Evolutionary conservation across 495 filamentous ascomycete species (phyloP).

Genomic region (Penicillium cataractarum): DNA sequence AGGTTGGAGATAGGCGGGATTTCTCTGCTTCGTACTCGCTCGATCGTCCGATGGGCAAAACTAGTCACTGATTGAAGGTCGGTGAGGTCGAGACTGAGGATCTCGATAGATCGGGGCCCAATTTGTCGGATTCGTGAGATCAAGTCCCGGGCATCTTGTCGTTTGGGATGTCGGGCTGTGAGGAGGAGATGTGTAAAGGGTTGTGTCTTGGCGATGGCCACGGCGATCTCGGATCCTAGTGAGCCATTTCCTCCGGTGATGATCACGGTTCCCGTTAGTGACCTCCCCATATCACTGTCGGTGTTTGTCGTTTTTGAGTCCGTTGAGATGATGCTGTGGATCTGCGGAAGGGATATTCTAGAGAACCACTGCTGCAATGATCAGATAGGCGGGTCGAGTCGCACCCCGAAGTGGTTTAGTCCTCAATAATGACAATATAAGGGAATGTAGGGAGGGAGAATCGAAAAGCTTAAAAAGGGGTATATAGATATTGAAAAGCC

Average conservation of each 20-base stretch:
- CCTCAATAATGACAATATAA: neutral
- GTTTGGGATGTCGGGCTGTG: conserved; percentile 38
- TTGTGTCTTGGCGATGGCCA: conserved; percentile 44
- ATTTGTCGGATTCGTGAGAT: conserved; percentile 38
- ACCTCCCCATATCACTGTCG: conserved; percentile 36
- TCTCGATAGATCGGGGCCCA: conserved; percentile 45
- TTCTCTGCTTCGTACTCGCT: conserved; percentile 40
- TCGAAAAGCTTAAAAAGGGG: neutral
- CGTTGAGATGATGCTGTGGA: neutral
- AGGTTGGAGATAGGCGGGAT: conserved; percentile 43
- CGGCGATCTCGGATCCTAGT: conserved; percentile 44
- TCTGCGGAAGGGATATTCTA: neutral
- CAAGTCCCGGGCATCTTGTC: conserved; percentile 36
- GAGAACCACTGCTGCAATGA: neutral
- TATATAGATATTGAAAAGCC: neutral
- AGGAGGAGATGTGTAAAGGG: conserved; percentile 44
- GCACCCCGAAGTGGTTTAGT: neutral
- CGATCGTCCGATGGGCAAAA: conserved; percentile 40
- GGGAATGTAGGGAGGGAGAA: neutral
- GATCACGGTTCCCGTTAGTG: conserved; percentile 45
- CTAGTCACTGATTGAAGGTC: conserved; percentile 39
- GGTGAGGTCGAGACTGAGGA: conserved; percentile 37
- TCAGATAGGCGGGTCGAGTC: neutral
- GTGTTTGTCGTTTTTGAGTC: neutral
- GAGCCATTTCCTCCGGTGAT: conserved; percentile 47